Conservation (phyloP, 352 stramenopile species). For the Phytophthora capsici region DNA sequence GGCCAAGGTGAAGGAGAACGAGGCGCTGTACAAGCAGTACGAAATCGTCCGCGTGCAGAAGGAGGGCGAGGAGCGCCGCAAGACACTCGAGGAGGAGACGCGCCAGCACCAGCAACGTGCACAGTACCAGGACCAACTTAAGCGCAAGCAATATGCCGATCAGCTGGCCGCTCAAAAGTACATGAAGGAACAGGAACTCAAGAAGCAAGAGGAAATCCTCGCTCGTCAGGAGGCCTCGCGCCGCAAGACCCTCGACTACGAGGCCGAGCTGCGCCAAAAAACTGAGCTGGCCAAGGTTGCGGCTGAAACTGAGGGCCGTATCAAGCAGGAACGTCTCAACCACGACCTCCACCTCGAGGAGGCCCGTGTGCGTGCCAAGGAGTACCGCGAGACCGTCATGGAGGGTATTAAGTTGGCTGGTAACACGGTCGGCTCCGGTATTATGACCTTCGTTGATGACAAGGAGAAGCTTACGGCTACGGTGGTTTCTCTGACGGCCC, state of each 20-base stretch:
- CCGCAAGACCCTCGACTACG: conserved; percentile 97
- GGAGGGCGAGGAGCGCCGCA: conserved; percentile 96
- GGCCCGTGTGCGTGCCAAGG: conserved; percentile 91
- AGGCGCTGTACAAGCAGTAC: conserved; percentile 93
- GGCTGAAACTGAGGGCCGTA: conserved; percentile 95
- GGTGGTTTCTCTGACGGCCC: conserved; percentile 92
- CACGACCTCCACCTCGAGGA: conserved; percentile 98
- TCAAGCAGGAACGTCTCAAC: conserved; percentile 98
- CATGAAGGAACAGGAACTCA: conserved; percentile 96
- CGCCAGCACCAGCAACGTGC: conserved; percentile 96
- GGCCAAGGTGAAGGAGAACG: conserved; percentile 92
- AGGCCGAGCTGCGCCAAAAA: conserved; percentile 94
- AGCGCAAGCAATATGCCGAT: conserved; percentile 98
- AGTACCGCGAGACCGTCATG: conserved; percentile 94
- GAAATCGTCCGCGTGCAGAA: conserved; percentile 96
- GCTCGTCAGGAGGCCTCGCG: conserved; percentile 95
- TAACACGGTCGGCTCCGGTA: conserved; percentile 92
- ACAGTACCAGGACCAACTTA: conserved; percentile 98
- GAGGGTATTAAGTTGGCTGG: conserved; percentile 96
- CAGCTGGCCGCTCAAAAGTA: conserved; percentile 96
- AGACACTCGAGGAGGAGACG: conserved; percentile 97
- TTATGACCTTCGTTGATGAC: conserved; percentile 95
- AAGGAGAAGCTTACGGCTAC: conserved; percentile 96
- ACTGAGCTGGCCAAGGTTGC: conserved; percentile 96
- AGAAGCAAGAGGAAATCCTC: conserved; percentile 99